phyloP scores from a whole-genome alignment of 2,329 filamentous ascomycete genomes.

The Penicillium sp. region DNA sequence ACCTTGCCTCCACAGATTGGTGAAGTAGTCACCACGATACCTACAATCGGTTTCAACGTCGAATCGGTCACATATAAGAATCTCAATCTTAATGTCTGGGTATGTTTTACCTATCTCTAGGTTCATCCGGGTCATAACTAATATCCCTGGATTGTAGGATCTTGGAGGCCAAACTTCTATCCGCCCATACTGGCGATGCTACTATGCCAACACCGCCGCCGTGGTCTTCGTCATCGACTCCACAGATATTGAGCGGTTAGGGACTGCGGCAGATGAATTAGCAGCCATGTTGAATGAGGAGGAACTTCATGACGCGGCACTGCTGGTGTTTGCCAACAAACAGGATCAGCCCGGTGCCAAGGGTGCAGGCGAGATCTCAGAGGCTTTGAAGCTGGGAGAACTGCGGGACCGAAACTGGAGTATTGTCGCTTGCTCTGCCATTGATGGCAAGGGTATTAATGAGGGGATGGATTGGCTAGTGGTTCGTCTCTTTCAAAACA shows the following conservation, averaged over 20 bases:
- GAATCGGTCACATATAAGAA: constrained; percentile 98
- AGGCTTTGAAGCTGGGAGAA: constrained; percentile 85
- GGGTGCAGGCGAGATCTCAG: constrained; percentile 93
- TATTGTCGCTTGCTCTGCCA: constrained; percentile 95
- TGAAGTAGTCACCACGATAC: constrained; percentile 98
- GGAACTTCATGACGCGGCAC: constrained; percentile 84
- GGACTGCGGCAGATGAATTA: constrained; percentile 89
- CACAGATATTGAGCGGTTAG: constrained; percentile 92
- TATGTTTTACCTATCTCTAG: constrained; percentile 46
- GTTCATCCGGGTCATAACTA: not conserved
- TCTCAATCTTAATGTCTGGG: constrained; percentile 98
- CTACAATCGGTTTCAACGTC: constrained; percentile 98
- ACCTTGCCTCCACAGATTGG: constrained; percentile 65
- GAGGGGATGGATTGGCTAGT: constrained; percentile 99
- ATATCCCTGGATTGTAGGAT: constrained; percentile 56
- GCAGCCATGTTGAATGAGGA: constrained; percentile 96
- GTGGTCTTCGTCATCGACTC: constrained; percentile 99
- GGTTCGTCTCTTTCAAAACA: constrained; percentile 52
- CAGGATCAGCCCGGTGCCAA: constrained; percentile 97
- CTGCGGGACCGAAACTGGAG: constrained; percentile 97
- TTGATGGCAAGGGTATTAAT: constrained; percentile 89
- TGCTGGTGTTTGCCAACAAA: constrained; percentile 98
- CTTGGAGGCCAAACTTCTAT: constrained; percentile 98
- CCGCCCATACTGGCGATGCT: constrained; percentile 97
- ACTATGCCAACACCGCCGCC: constrained; percentile 97